These are phyloP conservation scores for Globisporangium irregulare DNA, from an alignment of 352 stramenopile genomes.

Conservation along the genomic window DNA sequence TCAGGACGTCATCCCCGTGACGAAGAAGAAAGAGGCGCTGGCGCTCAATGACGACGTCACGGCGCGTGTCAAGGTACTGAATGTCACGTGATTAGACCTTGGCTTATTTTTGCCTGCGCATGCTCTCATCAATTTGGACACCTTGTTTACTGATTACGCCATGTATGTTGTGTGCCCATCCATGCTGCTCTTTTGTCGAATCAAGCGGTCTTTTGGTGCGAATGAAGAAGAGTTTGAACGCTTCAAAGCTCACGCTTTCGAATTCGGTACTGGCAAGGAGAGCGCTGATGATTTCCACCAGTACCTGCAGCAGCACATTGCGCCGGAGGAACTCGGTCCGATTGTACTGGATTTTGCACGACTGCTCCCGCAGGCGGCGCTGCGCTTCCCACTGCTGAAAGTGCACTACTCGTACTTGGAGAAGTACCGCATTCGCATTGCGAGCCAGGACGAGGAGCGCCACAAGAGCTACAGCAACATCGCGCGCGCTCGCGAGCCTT, in stretches of 20 bases:
- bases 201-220: constrained; percentile 31
- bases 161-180: neutral
- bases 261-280: constrained; percentile 73
- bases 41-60: constrained; percentile 82
- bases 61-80: constrained; percentile 43
- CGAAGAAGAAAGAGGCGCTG: constrained; percentile 65
- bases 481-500: constrained; percentile 25
- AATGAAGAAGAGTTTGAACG: constrained; percentile 67
- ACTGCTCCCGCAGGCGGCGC: constrained; percentile 51
- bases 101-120: neutral
- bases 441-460: constrained; percentile 31
- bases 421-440: constrained; percentile 17
- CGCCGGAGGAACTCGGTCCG: constrained; percentile 43
- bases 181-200: neutral
- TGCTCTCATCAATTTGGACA: neutral
- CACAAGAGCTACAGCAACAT: constrained; percentile 72
- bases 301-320: constrained; percentile 61
- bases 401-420: constrained; percentile 59
- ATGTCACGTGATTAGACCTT: neutral
- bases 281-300: constrained; percentile 59
- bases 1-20: constrained; percentile 76
- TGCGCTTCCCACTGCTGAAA: constrained; percentile 70
- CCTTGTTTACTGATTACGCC: neutral
- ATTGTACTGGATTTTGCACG: constrained; percentile 84
- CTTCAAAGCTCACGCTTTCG: constrained; percentile 76